Evolutionary conservation across 257 asterid genomes (phyloP), one percentile per base, ranked within the genome.

Genomic region (Scutellaria galericulata): DNA sequence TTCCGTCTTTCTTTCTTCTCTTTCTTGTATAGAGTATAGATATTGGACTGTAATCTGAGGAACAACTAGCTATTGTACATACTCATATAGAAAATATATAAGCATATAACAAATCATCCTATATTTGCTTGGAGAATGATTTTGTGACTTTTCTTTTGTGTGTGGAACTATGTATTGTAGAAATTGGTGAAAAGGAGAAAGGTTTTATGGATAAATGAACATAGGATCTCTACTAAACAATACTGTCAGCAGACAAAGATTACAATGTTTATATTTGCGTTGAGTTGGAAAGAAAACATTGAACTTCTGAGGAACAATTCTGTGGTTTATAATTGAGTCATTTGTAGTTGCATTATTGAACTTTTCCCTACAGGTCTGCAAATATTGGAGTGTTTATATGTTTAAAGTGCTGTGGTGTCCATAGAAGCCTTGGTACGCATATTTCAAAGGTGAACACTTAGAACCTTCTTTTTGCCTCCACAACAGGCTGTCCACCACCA

Each of bases 301-400:
- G 73, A 27, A n/a, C 40, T 24, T 52, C 31, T 31, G 50, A 37
- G 72, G 51, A 44, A 42, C 14, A 31, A 10, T 20, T 39, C 6
- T 37, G 41, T 62, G 7, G 66, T 27, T 13, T 40, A 24, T 56
- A 13, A 62, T 47, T 51, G 76, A 51, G 60, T 64, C 22, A 42
- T 57, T 54, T 24, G 27, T 69, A 55, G 56, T 44, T 54, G 68
- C 41, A 59, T 35, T 39, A 22, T 70, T 55, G 5, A 53, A 8
- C 20, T 44, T 52, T 18, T 20, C 13, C 66, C 63, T 66, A 54
- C 87, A 95, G 99, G 81, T 95, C 99, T 0, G 92, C 97, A 59
- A 95, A 87, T 81, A 95, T 95, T 53, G 99, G 99, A 62, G 99
- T 95, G 14, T 95, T 95, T 77, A 85, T 95, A 79, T 95, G 99